Percentiles rank a stretch among this genome's conserved stretches.
Evolutionary conservation across 2,329 filamentous ascomycete species (phyloP).

Genomic region (Blumeriella jaapii): DNA sequence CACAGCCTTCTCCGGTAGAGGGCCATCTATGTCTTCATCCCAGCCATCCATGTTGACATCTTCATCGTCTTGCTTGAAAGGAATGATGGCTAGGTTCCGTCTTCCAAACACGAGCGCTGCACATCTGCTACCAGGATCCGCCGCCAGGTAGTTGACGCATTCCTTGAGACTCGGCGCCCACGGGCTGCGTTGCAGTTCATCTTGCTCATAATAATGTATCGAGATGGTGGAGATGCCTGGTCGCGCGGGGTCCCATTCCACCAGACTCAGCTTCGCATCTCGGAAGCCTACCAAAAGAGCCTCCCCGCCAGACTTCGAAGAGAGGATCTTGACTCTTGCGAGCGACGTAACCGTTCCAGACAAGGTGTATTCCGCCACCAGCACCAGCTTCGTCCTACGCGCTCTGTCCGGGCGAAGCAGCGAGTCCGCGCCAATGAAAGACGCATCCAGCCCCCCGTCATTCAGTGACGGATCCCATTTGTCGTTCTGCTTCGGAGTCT

Average conservation of each 20-base stretch:
- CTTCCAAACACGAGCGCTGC: slow-evolving; percentile 87
- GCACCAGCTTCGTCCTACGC: slow-evolving; percentile 64
- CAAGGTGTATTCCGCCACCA: slow-evolving; percentile 74
- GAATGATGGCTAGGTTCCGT: slow-evolving; percentile 83
- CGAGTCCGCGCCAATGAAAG: slow-evolving; percentile 52
- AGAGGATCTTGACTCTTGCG: slow-evolving; percentile 60
- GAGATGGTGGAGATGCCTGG: slow-evolving; percentile 77
- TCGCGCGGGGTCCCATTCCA: slow-evolving; percentile 84
- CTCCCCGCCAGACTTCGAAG: slow-evolving; percentile 70
- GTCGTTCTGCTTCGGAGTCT: slow-evolving; percentile 31
- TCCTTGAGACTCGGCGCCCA: slow-evolving; percentile 68
- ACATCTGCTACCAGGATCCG: slow-evolving; percentile 86
- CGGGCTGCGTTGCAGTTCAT: slow-evolving; percentile 71
- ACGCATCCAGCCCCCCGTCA: slow-evolving; percentile 54
- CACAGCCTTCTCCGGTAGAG: slow-evolving; percentile 39
- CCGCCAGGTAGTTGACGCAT: slow-evolving; percentile 70
- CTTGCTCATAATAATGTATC: slow-evolving; percentile 96
- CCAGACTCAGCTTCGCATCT: slow-evolving; percentile 83
- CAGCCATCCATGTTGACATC: slow-evolving; percentile 88
- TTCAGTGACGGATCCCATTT: slow-evolving; percentile 38
- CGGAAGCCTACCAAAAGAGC: slow-evolving; percentile 74
- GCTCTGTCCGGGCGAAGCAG: slow-evolving; percentile 51
- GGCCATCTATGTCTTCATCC: slow-evolving; percentile 70
- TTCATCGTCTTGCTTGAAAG: slow-evolving; percentile 76
- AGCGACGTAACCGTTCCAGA: slow-evolving; percentile 78